These are phyloP conservation scores for Diaporthe sp. DNA, from an alignment of 2,329 filamentous ascomycete species.

Conservation along the genomic window DNA sequence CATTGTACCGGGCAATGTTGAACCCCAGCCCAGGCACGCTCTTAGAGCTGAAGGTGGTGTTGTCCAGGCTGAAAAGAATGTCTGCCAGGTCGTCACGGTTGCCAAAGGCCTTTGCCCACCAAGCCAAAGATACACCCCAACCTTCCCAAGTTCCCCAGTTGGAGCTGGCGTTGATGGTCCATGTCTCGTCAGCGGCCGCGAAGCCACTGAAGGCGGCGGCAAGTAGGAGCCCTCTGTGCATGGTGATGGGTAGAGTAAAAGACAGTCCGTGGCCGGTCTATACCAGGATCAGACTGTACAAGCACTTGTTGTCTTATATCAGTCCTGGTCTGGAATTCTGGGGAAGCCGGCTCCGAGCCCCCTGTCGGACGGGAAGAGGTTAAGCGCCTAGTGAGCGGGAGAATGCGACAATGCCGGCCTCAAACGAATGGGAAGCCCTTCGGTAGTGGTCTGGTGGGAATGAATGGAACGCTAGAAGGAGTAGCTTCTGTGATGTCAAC, in stretches of 20 bases:
- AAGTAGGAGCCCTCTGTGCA: constrained; percentile 11
- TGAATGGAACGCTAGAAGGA: constrained; percentile 9
- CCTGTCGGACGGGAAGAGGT: not conserved
- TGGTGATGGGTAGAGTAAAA: not conserved
- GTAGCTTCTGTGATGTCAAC: not conserved
- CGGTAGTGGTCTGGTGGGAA: constrained; percentile 13
- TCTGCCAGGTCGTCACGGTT: constrained; percentile 56
- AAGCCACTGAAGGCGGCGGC: constrained; percentile 12
- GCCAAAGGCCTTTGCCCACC: constrained; percentile 59
- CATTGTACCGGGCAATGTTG: constrained; percentile 60
- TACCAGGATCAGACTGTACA: not conserved
- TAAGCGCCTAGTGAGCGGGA: not conserved
- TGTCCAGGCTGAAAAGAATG: constrained; percentile 55
- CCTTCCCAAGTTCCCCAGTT: constrained; percentile 59
- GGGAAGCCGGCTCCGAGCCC: constrained; percentile 28
- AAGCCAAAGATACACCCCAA: constrained; percentile 59
- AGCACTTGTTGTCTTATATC: not conserved
- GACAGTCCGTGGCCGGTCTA: not conserved
- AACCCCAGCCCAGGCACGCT: constrained; percentile 56
- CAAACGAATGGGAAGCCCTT: constrained; percentile 25
- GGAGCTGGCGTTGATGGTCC: constrained; percentile 49
- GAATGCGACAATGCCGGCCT: constrained; percentile 4
- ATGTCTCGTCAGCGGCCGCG: constrained; percentile 48
- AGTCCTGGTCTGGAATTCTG: not conserved
- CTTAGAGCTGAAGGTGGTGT: constrained; percentile 47